These are phyloP conservation scores for Euphorbia peplus DNA, from an alignment of 345 rosid genomes.

Conservation along the genomic window DNA sequence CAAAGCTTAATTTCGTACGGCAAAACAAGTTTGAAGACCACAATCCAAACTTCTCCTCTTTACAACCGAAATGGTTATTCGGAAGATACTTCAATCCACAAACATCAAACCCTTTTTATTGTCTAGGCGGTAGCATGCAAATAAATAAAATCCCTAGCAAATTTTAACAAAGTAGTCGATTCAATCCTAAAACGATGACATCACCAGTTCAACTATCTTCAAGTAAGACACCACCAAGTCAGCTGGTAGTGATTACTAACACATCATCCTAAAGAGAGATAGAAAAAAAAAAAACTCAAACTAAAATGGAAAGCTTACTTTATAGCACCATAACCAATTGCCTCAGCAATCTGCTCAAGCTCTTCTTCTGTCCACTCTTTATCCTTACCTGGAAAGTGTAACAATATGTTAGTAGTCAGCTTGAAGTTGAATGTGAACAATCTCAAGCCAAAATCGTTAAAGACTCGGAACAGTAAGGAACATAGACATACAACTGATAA, in stretches of 20 bases:
- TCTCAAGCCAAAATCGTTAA: background rate
- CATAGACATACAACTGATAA: conserved; percentile 4
- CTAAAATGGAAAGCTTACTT: conserved; percentile 56
- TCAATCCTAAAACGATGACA: background rate
- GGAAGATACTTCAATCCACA: background rate
- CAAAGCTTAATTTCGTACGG: background rate
- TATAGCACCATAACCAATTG: conserved; percentile 93
- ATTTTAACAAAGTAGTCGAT: background rate
- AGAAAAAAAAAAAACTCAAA: background rate
- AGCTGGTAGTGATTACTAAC: background rate
- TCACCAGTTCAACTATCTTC: background rate
- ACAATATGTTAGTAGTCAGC: background rate
- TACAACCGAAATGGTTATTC: background rate
- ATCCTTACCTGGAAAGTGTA: conserved; percentile 55
- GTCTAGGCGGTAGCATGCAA: background rate
- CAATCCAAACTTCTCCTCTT: background rate
- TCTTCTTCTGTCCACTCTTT: conserved; percentile 83
- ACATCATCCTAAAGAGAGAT: background rate
- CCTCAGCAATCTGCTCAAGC: conserved; percentile 88
- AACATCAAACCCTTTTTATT: background rate
- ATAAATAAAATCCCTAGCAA: background rate
- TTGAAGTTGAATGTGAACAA: background rate
- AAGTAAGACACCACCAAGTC: background rate
- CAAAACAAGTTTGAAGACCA: background rate
- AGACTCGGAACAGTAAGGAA: conserved; percentile 6